Evolutionary conservation across 805 yeast genomes (phyloP), one percentile per base, ranked within the genome.

Genomic region (Candida pseudoglaebosa): DNA sequence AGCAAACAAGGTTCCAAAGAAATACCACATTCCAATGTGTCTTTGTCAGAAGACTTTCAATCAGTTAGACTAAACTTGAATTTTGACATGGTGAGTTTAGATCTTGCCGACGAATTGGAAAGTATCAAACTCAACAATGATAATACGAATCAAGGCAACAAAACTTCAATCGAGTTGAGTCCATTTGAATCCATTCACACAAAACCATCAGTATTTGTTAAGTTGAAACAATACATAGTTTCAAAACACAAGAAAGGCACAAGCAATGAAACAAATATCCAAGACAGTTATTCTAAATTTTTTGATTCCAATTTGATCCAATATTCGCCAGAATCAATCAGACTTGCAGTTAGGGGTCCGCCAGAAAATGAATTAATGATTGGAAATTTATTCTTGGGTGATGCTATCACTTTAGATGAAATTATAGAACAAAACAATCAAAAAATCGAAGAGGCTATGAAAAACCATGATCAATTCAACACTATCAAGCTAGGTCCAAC

Each of bases 41-140:
- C 26, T 12, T 8, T 8, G 26, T 22, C 10, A 12, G 26, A 22
- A 8, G 26, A 22, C 12, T 22, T 22, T 12, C 26, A 22, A 12
- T 22, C 26, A 12, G 26, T 22, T 22, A 8, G 26, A 8, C 12
- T 22, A 12, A 22, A 22, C 12, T 8, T 22, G 26, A 14, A 32
- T 13, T 32, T 32, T 19, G 35, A 32, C 9, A n/a, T 21, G 9
- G 24, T 32, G 9, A 32, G 35, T 16, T 32, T 32, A 14, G 35
- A 32, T 32, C 13, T 32, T 8, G 26, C 13, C 22, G 35, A 32
- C 13, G 19, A 17, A 12, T 22, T 22, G 5, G 24, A n/a, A 5
- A 32, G 26, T 14, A 20, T 32, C 19, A 21, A 17, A n/a, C 24
- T 32, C 4, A 32, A 21, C 19, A 6, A 16, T 13, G 24, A 32